phyloP scores from a whole-genome alignment of 2,329 filamentous ascomycete species.

The Lasiodiplodia citricola region DNA sequence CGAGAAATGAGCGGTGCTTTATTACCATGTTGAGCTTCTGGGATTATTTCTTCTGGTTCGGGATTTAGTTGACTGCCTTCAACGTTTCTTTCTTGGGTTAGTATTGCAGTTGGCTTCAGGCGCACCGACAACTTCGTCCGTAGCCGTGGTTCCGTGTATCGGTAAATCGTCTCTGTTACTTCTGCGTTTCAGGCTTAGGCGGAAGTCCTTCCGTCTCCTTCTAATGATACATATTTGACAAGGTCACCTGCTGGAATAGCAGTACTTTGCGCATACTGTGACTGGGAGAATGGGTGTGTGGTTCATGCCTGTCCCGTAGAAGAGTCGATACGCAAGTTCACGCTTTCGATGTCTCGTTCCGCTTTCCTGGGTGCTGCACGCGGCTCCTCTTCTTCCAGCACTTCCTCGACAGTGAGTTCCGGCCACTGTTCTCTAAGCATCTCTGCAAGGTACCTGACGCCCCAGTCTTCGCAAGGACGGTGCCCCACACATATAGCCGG shows the following conservation, averaged over 20 bases:
- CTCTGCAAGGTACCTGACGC: slow-evolving; percentile 42
- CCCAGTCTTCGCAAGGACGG: slow-evolving; percentile 47
- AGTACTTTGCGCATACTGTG: not conserved
- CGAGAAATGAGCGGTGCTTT: slow-evolving; percentile 16
- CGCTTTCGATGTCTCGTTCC: not conserved
- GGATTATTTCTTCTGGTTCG: not conserved
- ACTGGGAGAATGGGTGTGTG: not conserved
- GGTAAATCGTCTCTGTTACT: slow-evolving; percentile 9
- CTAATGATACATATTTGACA: slow-evolving; percentile 24
- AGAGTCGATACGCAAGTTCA: not conserved
- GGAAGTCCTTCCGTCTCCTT: not conserved
- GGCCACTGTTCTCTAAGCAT: slow-evolving; percentile 39
- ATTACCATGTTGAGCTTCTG: slow-evolving; percentile 7
- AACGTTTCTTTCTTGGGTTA: slow-evolving; percentile 18
- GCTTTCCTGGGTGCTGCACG: not conserved
- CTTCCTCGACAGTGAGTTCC: slow-evolving; percentile 38
- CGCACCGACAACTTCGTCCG: not conserved
- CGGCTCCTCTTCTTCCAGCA: slow-evolving; percentile 42
- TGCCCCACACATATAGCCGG: slow-evolving; percentile 48
- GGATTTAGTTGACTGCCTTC: slow-evolving; percentile 1
- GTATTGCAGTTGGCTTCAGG: slow-evolving; percentile 13
- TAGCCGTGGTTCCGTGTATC: slow-evolving; percentile 7
- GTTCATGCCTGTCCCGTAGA: slow-evolving; percentile 38
- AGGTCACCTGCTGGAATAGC: not conserved
- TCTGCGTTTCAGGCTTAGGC: slow-evolving; percentile 3